Evolutionary conservation across 352 stramenopile species (phyloP).

Genomic region (Phytophthora foliorum): DNA sequence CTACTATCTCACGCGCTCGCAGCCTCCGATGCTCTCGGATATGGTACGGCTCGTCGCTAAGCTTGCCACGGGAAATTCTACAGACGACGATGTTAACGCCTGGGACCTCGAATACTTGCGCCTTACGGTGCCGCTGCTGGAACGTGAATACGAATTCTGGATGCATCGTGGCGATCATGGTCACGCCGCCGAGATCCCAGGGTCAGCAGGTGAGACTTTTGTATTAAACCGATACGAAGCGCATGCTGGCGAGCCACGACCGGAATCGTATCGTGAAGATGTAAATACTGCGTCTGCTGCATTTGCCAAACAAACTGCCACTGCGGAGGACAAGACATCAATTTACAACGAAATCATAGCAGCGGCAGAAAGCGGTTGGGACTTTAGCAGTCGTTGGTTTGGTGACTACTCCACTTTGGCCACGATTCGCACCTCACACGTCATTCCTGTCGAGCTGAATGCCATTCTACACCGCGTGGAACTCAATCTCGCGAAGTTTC

Average conservation of each 20-base stretch:
- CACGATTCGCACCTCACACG: constrained; percentile 64
- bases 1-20: constrained; percentile 92
- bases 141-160: constrained; percentile 88
- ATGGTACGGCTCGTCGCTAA: constrained; percentile 77
- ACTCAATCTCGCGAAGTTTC: constrained; percentile 70
- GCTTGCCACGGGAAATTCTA: constrained; percentile 5
- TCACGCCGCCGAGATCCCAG: constrained; percentile 60
- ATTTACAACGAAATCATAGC: constrained; percentile 87
- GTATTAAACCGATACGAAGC: constrained; percentile 84
- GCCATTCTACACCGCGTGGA: constrained; percentile 82
- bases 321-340: constrained; percentile 29
- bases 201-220: constrained; percentile 27
- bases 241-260: constrained; percentile 67
- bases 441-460: constrained; percentile 91
- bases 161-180: constrained; percentile 68
- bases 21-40: constrained; percentile 92
- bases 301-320: too few species aligned
- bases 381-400: constrained; percentile 91
- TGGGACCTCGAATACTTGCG: constrained; percentile 63
- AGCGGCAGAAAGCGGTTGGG: constrained; percentile 89
- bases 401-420: constrained; percentile 43
- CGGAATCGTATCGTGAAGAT: constrained; percentile 91
- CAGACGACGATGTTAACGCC: constrained; percentile 35
- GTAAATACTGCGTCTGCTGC: constrained; percentile 41
- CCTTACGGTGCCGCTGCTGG: constrained; percentile 61